Conservation (phyloP, 306 rosid genomes). For the Inga oerstediana region DNA sequence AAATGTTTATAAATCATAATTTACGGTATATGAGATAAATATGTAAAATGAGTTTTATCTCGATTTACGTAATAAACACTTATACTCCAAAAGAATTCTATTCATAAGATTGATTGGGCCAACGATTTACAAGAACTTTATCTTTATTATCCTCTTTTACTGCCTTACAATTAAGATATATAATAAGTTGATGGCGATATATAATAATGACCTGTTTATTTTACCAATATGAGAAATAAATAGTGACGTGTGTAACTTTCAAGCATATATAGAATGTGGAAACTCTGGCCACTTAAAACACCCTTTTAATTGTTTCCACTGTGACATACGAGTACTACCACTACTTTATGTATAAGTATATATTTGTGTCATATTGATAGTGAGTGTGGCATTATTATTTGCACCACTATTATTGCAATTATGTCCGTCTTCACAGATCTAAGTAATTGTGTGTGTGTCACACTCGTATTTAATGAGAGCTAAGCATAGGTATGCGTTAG, state of each 20-base stretch:
- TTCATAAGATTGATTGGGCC: not conserved
- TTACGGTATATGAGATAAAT: no score
- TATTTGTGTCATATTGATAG: not conserved
- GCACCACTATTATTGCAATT: not conserved
- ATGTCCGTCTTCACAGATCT: not conserved
- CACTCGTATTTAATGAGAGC: not conserved
- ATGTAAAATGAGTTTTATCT: no score
- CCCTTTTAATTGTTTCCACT: not conserved
- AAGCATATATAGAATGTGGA: not conserved
- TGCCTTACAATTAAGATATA: not conserved
- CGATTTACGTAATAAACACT: no score
- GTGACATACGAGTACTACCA: not conserved
- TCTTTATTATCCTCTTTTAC: not conserved
- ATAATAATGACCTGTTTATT: not conserved
- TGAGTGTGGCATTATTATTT: not conserved
- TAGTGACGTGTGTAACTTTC: not conserved
- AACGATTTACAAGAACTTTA: no score
- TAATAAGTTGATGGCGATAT: not conserved
- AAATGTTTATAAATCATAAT: no score
- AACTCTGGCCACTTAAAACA: not conserved
- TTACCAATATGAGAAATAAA: not conserved
- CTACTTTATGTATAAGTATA: no score
- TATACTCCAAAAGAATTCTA: no score
- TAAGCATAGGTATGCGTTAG: not conserved
- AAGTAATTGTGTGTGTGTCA: not conserved